Conservation (phyloP, 768 basidiomycete genomes). For the Trametes cubensis region DNA sequence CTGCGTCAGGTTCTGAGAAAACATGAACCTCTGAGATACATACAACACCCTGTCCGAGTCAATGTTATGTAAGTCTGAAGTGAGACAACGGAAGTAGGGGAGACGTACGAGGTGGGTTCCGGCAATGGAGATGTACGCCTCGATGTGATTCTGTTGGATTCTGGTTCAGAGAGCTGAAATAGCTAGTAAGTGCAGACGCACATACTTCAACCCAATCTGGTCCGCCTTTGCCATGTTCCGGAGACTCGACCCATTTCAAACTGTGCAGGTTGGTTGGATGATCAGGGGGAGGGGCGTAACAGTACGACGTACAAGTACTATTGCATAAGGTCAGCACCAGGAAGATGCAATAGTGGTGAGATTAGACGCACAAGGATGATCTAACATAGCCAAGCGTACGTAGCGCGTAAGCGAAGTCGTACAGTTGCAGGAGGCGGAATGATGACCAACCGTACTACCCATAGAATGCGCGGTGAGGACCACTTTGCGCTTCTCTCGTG, state of each 20-base stretch:
- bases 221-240: constrained; percentile 79
- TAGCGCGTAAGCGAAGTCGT: background rate
- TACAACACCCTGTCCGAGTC: constrained; percentile 66
- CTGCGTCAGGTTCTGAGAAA: background rate
- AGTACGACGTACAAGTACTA: constrained; percentile 80
- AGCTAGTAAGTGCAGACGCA: too few species aligned
- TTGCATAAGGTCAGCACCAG: background rate
- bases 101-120: constrained; percentile 79
- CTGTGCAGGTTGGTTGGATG: constrained; percentile 40
- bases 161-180: background rate
- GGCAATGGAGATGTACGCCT: constrained; percentile 80
- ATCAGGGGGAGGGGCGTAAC: background rate
- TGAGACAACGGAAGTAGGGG: background rate
- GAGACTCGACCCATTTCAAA: constrained; percentile 96
- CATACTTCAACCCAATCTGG: constrained; percentile 87
- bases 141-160: constrained; percentile 69
- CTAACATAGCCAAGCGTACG: constrained; percentile 27
- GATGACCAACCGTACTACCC: constrained; percentile 73
- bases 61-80: background rate
- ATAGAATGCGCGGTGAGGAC: constrained; percentile 88
- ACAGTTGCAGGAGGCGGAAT: background rate
- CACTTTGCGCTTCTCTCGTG: constrained; percentile 72
- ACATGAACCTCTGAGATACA: constrained; percentile 29
- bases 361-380: constrained; percentile 46
- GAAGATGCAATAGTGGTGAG: too few species aligned